Base-by-base conservation (phyloP, 495 filamentous ascomycete species). In the Lasiosphaeria hispida region DNA sequence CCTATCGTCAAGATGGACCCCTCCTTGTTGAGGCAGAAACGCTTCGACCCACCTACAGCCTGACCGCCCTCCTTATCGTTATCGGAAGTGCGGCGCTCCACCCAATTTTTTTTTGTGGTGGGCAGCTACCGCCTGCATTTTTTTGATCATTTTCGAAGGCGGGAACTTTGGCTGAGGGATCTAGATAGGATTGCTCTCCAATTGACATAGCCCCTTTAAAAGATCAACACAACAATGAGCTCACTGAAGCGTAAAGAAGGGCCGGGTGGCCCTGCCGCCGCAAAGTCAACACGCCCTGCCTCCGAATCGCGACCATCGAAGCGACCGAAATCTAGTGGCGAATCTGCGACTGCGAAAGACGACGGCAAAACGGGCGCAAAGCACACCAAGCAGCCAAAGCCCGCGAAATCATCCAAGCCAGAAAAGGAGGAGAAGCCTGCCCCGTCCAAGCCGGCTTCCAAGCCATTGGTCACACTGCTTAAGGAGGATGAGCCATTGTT, bases 401-500 rank as follows among this genome's bases (percentile, higher is more conserved):
- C 23, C 2, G 23, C 23, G 23, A 30, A 30, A 30, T 5, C 23
- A 30, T 30, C 10, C 43, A 45, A 55, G 7, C 18, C 40, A 33
- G 37, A 37, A 10, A 14, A 23, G 33, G 53, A 38, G 19, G 33
- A 15, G 39, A 67, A 68, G 48, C 53, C 57, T 39, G 41, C 63
- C 6, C 58, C 58, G 48, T 47, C 67, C 38, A 71, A 73, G 55
- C 63, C 69, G 13, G 57, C 68, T 5, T 54, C 52, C 8, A 49
- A 56, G 13, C 48, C 64, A 17, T 17, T 68, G 15, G 63, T 73
- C 18, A 71, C 75, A 6, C 59, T 65, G 43, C 55, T 75, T 10
- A 85, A 84, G 63, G 86, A 90, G 58, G 93, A 97, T 49, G 94
- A 96, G 63, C 83, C 84, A 4, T 74, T 92, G 30, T 98, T 98